Base-by-base conservation (phyloP, 352 stramenopile genomes). In the Peronosclerospora sorghi region DNA sequence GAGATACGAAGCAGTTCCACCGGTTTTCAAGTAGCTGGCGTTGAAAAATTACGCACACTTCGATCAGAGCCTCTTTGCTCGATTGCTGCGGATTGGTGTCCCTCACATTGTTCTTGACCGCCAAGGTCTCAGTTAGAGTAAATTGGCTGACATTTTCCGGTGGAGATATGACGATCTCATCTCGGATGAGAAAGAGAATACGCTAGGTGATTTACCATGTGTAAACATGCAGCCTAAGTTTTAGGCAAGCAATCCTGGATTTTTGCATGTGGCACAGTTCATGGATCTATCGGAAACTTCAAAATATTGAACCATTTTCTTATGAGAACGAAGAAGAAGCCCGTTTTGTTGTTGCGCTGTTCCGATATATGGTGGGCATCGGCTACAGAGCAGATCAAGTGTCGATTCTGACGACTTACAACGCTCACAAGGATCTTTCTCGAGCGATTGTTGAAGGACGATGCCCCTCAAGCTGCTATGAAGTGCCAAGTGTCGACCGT, bases 261-360 rank as follows among this genome's bases (percentile, higher is more conserved):
- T 98, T 20, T 65, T 62, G 17, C 68, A 95, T 47, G 82, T 80
- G 24, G 90, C 76, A 42, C 94, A 98, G 56, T 57, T 97, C 20
- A 74, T 98, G 24, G 75, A 97, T 62, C 81, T 79, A 24, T 40
- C 50, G 8, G 60, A 54, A 51, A 41, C 58, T 56, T 52, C 41
- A 51, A 73, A 51, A 12, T 73, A 59, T n/a, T n/a, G 86, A 64
- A 24, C 69, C 84, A 15, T 89, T 90, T 48, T 93, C 86, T 37
- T 96, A 92, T 45, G 91, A 98, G 65, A 98, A 98, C 55, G 53
- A 96, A 26, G 83, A 85, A 24, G 94, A 98, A 54, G 95, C 94
- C 6, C 86, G 96, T 23, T 98, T 96, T 48, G 60, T 95, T 8
- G 83, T 98, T 23, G 85, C 82, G 2, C 40, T 96, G 13, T 96